Evolutionary conservation across 257 asterid species (phyloP), one percentile per base, ranked within the genome.

Genomic region (Hygrophila difformis): DNA sequence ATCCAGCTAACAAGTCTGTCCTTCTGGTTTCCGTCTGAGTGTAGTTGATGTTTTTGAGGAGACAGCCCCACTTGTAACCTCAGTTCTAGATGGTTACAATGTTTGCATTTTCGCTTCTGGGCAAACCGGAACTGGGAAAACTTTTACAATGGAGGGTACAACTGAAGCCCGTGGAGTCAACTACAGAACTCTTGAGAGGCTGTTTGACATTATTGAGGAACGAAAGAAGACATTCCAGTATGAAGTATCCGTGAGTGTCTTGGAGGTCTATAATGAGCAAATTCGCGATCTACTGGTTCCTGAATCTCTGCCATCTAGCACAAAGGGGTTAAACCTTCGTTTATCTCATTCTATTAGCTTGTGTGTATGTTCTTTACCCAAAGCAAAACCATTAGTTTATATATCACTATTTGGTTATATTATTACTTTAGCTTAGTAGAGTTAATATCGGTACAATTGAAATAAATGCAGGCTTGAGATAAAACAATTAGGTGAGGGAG

Each of bases 211-310:
- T 40, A 78, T 80, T 55, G 94, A 76, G 48, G 94, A 80, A 69
- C 54, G 99, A 58, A 77, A 79, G 58, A 75, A 47, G 49, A 69
- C 84, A 16, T 73, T 69, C 53, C 60, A 48, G 3, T 91, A 79
- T 33, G 87, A 86, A 60, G 61, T 91, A 57, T 77, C 95, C 39
- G 96, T 86, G 38, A 82, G 95, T 41, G 99, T 86, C 18, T 57
- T 91, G 70, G 99, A 91, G 71, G 96, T 91, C 53, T 91, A 91
- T 55, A 91, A 91, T 56, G 99, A 91, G 73, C 96, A 85, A 63
- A 80, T 91, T 55, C 64, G 94, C 37, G 99, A 86, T 57, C 71
- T 91, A 50, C 65, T 86, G 24, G 78, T 53, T 54, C 55, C 86
- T 47, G 92, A 64, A 61, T 63, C 92, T 12, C 89, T 73, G 62